A percentile compares a stretch with the other conserved stretches of the same genome.
phyloP scores from a whole-genome alignment of 805 yeast species.

The Candida patagonica region DNA sequence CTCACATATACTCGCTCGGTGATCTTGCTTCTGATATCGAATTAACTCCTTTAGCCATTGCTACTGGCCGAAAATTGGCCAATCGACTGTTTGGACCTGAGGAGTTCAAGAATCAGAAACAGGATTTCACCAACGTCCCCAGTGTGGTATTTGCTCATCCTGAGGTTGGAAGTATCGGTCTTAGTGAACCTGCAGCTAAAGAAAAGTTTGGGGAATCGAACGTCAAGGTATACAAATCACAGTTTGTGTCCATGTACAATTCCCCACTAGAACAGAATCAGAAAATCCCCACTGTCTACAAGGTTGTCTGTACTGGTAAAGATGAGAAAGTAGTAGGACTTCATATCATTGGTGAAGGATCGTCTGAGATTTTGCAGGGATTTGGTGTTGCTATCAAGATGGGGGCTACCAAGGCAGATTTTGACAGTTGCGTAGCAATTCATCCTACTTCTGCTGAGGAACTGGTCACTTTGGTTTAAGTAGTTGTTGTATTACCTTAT shows the following conservation, averaged over 20 bases:
- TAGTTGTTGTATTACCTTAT: too few relatives aligned
- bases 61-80: constrained; percentile 91
- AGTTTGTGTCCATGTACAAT: constrained; percentile 86
- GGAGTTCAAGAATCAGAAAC: constrained; percentile 59
- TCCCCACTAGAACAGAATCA: constrained; percentile 60
- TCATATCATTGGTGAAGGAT: constrained; percentile 84
- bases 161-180: constrained; percentile 90
- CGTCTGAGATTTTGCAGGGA: constrained; percentile 93
- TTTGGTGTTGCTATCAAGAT: constrained; percentile 96
- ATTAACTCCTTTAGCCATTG: constrained; percentile 97
- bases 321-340: constrained; percentile 93
- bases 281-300: constrained; percentile 83
- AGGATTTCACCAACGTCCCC: constrained; percentile 81
- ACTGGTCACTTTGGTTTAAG: constrained; percentile 66
- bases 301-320: constrained; percentile 64
- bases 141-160: constrained; percentile 98
- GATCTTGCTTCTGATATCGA: constrained; percentile 79
- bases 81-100: constrained; percentile 86
- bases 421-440: constrained; percentile 93
- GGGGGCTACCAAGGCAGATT: constrained; percentile 98
- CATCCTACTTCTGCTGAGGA: constrained; percentile 99
- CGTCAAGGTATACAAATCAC: constrained; percentile 72
- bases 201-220: constrained; percentile 71
- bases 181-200: constrained; percentile 69
- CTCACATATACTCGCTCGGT: constrained; percentile 75